Conservation (phyloP, 2,329 filamentous ascomycete species). For the Cryoendolithus antarcticus region DNA sequence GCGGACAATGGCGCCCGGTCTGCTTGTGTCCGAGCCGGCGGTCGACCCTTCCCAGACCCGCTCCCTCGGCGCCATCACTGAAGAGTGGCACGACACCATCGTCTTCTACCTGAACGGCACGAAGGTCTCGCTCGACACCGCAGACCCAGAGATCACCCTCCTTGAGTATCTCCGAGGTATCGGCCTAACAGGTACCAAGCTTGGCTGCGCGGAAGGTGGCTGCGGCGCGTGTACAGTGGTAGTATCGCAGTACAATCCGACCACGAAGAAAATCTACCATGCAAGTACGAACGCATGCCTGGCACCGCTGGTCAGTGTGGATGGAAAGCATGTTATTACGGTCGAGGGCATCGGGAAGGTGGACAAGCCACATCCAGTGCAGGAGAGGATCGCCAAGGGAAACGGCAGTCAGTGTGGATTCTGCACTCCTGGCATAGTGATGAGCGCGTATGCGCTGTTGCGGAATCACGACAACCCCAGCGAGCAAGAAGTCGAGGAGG, state of each 20-base stretch:
- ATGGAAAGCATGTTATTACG: conserved; percentile 96
- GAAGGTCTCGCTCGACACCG: conserved; percentile 68
- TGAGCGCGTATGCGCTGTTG: conserved; percentile 87
- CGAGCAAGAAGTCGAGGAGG: conserved; percentile 80
- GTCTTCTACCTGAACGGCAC: conserved; percentile 94
- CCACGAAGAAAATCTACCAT: conserved; percentile 86
- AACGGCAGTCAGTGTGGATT: conserved; percentile 94
- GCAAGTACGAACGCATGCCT: conserved; percentile 94
- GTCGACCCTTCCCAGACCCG: conserved; percentile 32
- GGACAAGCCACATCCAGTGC: conserved; percentile 73
- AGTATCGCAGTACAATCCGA: conserved; percentile 84
- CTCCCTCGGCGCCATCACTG: conserved; percentile 52
- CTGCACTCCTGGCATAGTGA: conserved; percentile 94
- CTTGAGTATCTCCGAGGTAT: conserved; percentile 88
- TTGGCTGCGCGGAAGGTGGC: conserved; percentile 92
- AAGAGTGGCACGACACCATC: conserved; percentile 72
- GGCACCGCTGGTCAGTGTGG: conserved; percentile 80
- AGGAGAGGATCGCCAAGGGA: conserved; percentile 79
- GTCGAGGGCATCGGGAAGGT: conserved; percentile 90
- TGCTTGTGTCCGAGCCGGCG: conserved; percentile 35
- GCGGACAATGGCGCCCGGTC: conserved; percentile 44
- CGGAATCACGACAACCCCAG: conserved; percentile 69
- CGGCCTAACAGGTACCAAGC: conserved; percentile 87
- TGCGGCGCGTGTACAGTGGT: conserved; percentile 96
- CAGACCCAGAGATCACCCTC: conserved; percentile 84